Evolutionary conservation across 176 grass and related monocot genomes (phyloP), one percentile per base, ranked within the genome.

Genomic region (Tillandsia fasciculata): DNA sequence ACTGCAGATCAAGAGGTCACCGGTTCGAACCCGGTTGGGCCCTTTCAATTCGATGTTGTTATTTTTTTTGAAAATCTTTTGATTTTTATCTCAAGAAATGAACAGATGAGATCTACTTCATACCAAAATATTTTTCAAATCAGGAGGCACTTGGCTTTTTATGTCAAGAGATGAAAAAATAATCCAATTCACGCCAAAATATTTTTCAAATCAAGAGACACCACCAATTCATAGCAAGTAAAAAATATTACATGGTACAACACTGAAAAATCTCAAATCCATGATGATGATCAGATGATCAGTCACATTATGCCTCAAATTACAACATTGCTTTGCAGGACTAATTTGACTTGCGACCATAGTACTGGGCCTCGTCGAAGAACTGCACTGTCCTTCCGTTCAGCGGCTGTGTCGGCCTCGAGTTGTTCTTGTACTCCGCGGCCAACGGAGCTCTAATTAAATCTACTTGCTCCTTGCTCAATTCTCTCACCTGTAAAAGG

Each of bases 1-100:
- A 90, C 86, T 95, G 83, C 86, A 94, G 83, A 94, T 86, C 73
- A 88, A 78, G 70, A 88, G 85, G 81, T 88, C 86, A 70, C 69
- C 79, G 75, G 84, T 86, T 82, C 70, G 79, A 78, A 82, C 79
- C 83, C 78, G 78, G 78, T 78, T 86, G 83, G 69, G 83, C 83
- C 78, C 78, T 64, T 33, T 33, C 3, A 6, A 5, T 33, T 33
- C 5, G 3, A 33, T 33, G 1, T 24, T 24, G 24, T 29, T 2
- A 29, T 29, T 29, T 29, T 28, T 29, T 29, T 29, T 29, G 28
- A 29, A 29, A 24, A 24, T 1, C 24, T 24, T 1, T 24, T 24
- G 24, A 24, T 24, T 24, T 24, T 24, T 24, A 24, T 24, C 23
- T 24, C 23, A 24, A 24, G 23, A 24, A 24, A 24, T 24, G 23